phyloP scores from a whole-genome alignment of 1,284 basidiomycete genomes.

The Takashimella koratensis region DNA sequence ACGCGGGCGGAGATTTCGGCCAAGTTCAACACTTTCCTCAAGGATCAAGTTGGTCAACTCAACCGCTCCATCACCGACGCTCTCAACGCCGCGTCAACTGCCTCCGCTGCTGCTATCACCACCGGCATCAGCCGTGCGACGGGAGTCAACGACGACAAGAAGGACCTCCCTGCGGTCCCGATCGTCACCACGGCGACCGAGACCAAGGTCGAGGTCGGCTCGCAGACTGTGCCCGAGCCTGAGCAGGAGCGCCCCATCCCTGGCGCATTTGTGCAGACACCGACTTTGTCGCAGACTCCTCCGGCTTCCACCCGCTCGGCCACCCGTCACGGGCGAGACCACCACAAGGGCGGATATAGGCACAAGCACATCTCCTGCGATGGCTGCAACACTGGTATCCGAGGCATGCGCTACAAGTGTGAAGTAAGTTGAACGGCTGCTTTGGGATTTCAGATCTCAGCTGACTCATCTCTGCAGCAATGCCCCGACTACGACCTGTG shows the following conservation, averaged over 20 bases:
- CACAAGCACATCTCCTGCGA: conserved; percentile 47
- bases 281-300: conserved; percentile 10
- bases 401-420: conserved; percentile 46
- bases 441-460: too few species aligned
- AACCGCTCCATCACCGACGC: background rate
- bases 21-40: background rate
- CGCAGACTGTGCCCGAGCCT: background rate
- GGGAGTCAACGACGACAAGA: background rate
- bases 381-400: conserved; percentile 40
- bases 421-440: conserved; percentile 27
- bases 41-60: background rate
- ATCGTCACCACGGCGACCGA: background rate
- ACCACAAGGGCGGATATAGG: conserved; percentile 36
- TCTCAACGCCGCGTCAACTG: background rate
- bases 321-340: background rate
- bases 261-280: conserved; percentile 31
- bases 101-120: background rate
- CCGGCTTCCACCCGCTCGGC: background rate
- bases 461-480: too few species aligned
- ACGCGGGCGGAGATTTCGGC: too few species aligned
- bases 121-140: too few species aligned
- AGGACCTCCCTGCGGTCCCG: background rate
- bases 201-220: background rate
- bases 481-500: conserved; percentile 47
- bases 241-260: conserved; percentile 25